Evolutionary conservation across 306 rosid species (phyloP).

Genomic region (Aeschynomene evenia): DNA sequence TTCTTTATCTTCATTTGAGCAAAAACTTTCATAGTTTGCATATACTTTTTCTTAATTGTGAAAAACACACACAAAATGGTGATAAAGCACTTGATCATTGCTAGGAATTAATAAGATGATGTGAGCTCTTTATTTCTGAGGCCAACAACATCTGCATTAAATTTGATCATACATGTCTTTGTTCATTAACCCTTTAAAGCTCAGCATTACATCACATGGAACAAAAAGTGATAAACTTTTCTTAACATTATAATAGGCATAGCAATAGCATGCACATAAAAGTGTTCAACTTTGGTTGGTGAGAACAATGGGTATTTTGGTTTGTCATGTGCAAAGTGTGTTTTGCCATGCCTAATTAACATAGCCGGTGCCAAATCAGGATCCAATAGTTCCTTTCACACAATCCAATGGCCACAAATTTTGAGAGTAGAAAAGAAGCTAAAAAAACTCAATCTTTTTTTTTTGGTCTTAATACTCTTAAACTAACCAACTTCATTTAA

Average conservation of each 20-base stretch:
- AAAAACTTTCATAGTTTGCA: not conserved
- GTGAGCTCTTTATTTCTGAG: no score
- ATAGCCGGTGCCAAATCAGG: not conserved
- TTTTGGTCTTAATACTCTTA: constrained; percentile 2
- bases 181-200: not conserved
- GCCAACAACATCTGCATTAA: not conserved
- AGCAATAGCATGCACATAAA: not conserved
- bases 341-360: constrained; percentile 1
- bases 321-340: constrained; percentile 7
- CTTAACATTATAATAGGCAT: not conserved
- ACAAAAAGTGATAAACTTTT: not conserved
- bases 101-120: no score
- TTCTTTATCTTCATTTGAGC: not conserved
- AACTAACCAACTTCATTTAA: not conserved
- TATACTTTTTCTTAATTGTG: not conserved
- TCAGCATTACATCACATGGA: not conserved
- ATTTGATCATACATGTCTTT: not conserved
- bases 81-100: no score
- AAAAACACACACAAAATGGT: no score
- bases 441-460: not conserved
- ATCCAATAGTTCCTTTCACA: not conserved
- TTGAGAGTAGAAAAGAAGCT: constrained; percentile 28
- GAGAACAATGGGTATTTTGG: not conserved
- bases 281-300: constrained; percentile 7
- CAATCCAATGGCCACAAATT: constrained; percentile 5